phyloP scores from a whole-genome alignment of 371 early-diverging fungal species.

The Mortierella polycephala region DNA sequence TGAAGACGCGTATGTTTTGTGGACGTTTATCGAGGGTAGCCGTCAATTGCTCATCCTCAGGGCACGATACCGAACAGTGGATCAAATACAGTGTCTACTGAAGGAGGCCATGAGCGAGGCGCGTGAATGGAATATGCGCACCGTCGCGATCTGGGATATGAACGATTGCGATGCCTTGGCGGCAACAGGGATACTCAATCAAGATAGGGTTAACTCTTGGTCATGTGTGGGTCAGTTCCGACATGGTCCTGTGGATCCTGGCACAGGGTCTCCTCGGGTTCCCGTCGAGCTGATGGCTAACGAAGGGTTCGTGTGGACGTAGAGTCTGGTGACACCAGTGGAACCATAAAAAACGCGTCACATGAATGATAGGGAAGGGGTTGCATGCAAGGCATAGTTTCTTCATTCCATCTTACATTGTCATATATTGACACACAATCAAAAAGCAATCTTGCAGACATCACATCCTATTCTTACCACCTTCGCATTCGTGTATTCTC shows the following conservation, averaged over 20 bases:
- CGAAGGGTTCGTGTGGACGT: not conserved
- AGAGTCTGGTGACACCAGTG: no score
- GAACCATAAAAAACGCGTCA: not conserved
- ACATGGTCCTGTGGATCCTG: not conserved
- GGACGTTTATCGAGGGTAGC: conserved; percentile 4
- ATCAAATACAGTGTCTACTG: conserved; percentile 12
- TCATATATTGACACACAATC: not conserved
- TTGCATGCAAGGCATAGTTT: not conserved
- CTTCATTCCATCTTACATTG: not conserved
- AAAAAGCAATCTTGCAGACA: not conserved
- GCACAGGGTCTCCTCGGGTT: not conserved
- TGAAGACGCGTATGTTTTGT: conserved; percentile 8
- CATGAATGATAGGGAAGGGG: not conserved
- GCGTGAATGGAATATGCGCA: conserved; percentile 9
- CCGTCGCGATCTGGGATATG: conserved; percentile 10
- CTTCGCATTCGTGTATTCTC: not conserved
- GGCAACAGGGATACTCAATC: conserved; percentile 13
- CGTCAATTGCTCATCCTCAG: conserved; percentile 10
- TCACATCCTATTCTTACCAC: no score
- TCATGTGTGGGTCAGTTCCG: conserved; percentile 4
- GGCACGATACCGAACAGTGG: conserved; percentile 7
- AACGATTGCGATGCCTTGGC: conserved; percentile 7
- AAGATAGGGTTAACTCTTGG: conserved; percentile 4
- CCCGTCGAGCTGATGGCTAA: conserved; percentile 4
- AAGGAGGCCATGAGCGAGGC: conserved; percentile 21